Evolutionary conservation across 225 moss, liverwort and hornwort genomes (phyloP), one percentile per base, ranked within the genome.

Genomic region (Physcomitrellopsis africana): DNA sequence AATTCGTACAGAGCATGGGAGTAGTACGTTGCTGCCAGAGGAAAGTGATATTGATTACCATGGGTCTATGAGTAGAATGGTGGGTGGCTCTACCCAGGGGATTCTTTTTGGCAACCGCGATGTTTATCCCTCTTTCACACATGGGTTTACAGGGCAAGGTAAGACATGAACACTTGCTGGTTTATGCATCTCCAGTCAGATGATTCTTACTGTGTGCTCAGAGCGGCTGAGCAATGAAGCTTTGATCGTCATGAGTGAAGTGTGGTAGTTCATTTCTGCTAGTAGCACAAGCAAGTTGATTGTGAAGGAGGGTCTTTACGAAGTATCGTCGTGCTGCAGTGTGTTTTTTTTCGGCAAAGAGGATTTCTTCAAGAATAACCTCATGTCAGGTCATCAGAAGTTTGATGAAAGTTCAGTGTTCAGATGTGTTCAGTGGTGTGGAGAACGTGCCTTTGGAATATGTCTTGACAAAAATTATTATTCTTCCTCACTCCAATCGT

Each of bases 141-240:
- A 84, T n/a, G 79, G 85, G 6, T 55, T 84, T 11, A 61, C 79
- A 13, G 81, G 81, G 6, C 84, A 84, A 84, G 84, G 87, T 87
- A 76, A 60, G 41, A 9, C 26, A 20, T 51, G n/a, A n/a, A 29
- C 20, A n/a, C 57, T 70, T 11, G 23, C 48, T 3, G 8, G 8
- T 16, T 55, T 29, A n/a, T 55, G 51, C n/a, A 73, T 51, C 58
- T 43, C 20, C 29, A 48, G 23, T 51, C 26, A 42, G 13, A 79
- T 61, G 52, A 16, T 61, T 68, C 69, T 10, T 3, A 24, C 20
- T 42, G 11, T 10, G 18, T 73, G 46, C 22, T 63, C 16, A 37
- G 15, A 52, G 43, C 22, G 42, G 43, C 53, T 53, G 32, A 37
- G 7, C 32, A 37, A 37, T 42, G 27, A 49, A 51, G 13, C 11